Evolutionary conservation across 305 asterid genomes (phyloP), one percentile per base, ranked within the genome.

Genomic region (Solanum chacoense): DNA sequence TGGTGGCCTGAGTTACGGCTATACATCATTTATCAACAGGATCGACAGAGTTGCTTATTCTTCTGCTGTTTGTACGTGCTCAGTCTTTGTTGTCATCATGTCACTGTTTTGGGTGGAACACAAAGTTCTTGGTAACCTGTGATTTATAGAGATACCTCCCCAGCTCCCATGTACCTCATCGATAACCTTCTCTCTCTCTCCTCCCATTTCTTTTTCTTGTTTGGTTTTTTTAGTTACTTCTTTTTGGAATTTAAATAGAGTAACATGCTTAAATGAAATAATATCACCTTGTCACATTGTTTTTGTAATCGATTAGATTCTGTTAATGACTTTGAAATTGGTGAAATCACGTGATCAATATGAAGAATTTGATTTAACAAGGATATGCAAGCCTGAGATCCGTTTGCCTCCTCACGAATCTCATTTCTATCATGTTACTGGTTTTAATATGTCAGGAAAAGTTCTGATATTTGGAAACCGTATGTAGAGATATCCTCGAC

Each of bases 31-130:
- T 37, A 71, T 88, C 71, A 38, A 20, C 74, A 45, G 67, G 83
- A 35, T 78, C 75, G 7, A 35, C 90, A 36, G 86, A 71, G 88
- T 86, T 84, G 31, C 50, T 35, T 77, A 26, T 89, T 87, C 86
- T 67, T 89, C 83, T 89, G 88, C 34, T 63, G 86, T 50, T 84
- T 88, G 79, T 88, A 81, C 81, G 18, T 36, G 85, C 85, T 59
- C 87, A 28, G 31, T 35, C 55, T 8, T 76, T 87, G 85, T 78
- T 55, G 72, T 87, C 84, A 32, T 75, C 75, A 32, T 37, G 85
- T n/a, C 35, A 50, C 77, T 45, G 55, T 87, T 87, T 74, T 73
- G 85, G 32, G 24, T 73, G 85, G 85, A 87, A 42, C 45, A 29
- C 71, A 34, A 50, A 71, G 32, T 29, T 31, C 89, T 87, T 87